phyloP scores from a whole-genome alignment of 2,329 filamentous ascomycete genomes.

The Pseudogymnoascus sp. region DNA sequence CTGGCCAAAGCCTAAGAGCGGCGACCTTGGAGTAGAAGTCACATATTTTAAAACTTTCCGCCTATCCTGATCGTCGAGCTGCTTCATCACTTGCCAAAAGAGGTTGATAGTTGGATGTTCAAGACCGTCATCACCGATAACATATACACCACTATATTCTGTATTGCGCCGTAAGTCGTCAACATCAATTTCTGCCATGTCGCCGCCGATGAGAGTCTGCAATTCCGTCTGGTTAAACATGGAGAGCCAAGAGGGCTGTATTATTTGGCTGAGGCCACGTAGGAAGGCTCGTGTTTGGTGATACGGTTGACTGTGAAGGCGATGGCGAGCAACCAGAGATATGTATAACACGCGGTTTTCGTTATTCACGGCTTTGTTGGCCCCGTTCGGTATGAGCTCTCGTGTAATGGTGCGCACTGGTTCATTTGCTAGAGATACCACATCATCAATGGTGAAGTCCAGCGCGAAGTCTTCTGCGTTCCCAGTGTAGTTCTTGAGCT shows the following conservation, averaged over 20 bases:
- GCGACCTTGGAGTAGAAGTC: slow-evolving; percentile 84
- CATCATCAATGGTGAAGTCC: slow-evolving; percentile 85
- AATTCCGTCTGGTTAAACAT: slow-evolving; percentile 99
- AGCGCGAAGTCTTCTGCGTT: slow-evolving; percentile 74
- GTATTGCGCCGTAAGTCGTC: slow-evolving; percentile 81
- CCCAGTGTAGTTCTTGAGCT: slow-evolving; percentile 78
- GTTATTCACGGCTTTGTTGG: slow-evolving; percentile 75
- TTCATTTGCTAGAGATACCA: slow-evolving; percentile 40
- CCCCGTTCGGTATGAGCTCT: slow-evolving; percentile 70
- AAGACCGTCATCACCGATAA: slow-evolving; percentile 76
- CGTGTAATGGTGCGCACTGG: slow-evolving; percentile 58
- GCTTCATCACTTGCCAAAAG: slow-evolving; percentile 86
- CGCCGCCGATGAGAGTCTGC: slow-evolving; percentile 86
- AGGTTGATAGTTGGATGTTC: slow-evolving; percentile 81
- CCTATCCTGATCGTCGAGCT: slow-evolving; percentile 67
- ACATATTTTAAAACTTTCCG: slow-evolving; percentile 91
- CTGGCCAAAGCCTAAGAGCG: slow-evolving; percentile 80
- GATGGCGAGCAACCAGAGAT: slow-evolving; percentile 80
- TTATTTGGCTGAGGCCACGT: slow-evolving; percentile 76
- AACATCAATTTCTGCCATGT: slow-evolving; percentile 77
- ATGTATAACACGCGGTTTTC: slow-evolving; percentile 93
- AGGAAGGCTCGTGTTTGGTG: slow-evolving; percentile 85
- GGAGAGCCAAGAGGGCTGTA: slow-evolving; percentile 85
- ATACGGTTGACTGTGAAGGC: slow-evolving; percentile 71
- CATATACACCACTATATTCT: slow-evolving; percentile 78